phyloP scores from a whole-genome alignment of 2,329 filamentous ascomycete genomes.

The Waltergamsia citrina region DNA sequence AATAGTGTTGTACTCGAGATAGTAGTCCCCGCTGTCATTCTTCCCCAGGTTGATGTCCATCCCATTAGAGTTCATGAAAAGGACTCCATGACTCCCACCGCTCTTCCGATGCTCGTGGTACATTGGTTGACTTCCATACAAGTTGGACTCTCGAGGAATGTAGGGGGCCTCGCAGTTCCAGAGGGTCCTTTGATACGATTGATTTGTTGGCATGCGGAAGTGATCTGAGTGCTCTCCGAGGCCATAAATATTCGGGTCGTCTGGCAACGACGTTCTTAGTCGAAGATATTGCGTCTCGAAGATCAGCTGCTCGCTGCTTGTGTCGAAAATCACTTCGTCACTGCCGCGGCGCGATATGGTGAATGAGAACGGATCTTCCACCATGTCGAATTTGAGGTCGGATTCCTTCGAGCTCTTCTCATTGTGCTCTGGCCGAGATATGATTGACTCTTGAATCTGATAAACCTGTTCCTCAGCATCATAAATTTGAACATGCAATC shows the following conservation, averaged over 20 bases:
- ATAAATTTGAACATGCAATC: slow-evolving; percentile 63
- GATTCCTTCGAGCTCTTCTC: slow-evolving; percentile 25
- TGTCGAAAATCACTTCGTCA: slow-evolving; percentile 51
- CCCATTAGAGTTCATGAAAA: slow-evolving; percentile 63
- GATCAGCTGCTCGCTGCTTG: slow-evolving; percentile 51
- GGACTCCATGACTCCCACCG: slow-evolving; percentile 51
- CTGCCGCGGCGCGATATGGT: slow-evolving; percentile 29
- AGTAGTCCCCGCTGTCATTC: slow-evolving; percentile 36
- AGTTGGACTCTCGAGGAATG: slow-evolving; percentile 51
- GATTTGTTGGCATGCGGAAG: slow-evolving; percentile 52
- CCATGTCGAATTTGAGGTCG: slow-evolving; percentile 5
- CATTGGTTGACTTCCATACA: slow-evolving; percentile 66
- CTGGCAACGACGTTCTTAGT: slow-evolving; percentile 56
- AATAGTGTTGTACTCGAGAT: slow-evolving; percentile 71
- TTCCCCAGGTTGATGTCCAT: slow-evolving; percentile 72
- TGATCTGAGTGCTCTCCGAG: slow-evolving; percentile 65
- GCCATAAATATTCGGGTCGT: slow-evolving; percentile 61
- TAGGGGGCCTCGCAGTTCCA: slow-evolving; percentile 59
- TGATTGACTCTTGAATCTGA: slow-evolving; percentile 57
- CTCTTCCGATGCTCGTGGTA: slow-evolving; percentile 60
- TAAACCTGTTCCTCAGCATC: slow-evolving; percentile 57
- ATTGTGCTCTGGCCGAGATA: slow-evolving; percentile 43
- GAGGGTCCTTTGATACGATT: slow-evolving; percentile 60
- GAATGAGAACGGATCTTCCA: slow-evolving; percentile 51
- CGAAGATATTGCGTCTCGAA: slow-evolving; percentile 69